A percentile compares a stretch with the other conserved stretches of the same genome.
These are phyloP conservation scores for Vaccinium corymbosum DNA, from an alignment of 148 eudicot species.

Conservation along the genomic window DNA sequence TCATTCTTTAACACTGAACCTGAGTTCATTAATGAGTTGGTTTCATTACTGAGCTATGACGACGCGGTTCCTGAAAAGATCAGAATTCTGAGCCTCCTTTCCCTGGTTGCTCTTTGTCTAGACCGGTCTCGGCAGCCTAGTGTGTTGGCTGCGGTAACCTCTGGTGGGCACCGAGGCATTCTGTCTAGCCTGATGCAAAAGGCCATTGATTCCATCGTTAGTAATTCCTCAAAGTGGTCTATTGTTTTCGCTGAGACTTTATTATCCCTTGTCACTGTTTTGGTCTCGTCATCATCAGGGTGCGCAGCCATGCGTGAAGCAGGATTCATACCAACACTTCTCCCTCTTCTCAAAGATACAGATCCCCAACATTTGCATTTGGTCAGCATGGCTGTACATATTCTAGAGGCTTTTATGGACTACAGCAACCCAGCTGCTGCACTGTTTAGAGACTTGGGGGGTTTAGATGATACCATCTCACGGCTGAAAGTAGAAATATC, in stretches of 20 bases:
- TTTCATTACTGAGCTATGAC: constrained; percentile 74
- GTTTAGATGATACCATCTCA: constrained; percentile 87
- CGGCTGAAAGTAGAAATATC: constrained; percentile 86
- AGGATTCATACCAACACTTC: constrained; percentile 94
- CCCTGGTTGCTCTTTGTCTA: constrained; percentile 91
- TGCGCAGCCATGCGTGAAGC: constrained; percentile 99
- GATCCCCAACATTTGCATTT: constrained; percentile 91
- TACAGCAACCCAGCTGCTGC: constrained; percentile 99
- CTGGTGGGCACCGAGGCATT: constrained; percentile 98
- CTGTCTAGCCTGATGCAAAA: constrained; percentile 98
- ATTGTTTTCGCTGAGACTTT: constrained; percentile 89
- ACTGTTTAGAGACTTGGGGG: constrained; percentile 91
- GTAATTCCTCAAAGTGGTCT: constrained; percentile 74
- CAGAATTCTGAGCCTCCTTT: constrained; percentile 70
- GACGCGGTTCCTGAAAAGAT: constrained; percentile 82
- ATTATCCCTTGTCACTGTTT: constrained; percentile 78
- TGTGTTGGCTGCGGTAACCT: constrained; percentile 88
- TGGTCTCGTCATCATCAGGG: constrained; percentile 92
- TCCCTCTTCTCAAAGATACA: constrained; percentile 91
- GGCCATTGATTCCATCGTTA: constrained; percentile 72
- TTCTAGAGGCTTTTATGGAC: constrained; percentile 97
- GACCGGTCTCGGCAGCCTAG: constrained; percentile 85
- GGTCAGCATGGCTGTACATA: constrained; percentile 94
- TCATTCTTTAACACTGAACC: constrained; percentile 90
- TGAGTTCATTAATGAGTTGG: constrained; percentile 92